Evolutionary conservation across 768 basidiomycete genomes (phyloP).

Genomic region (Tubosaeta sp.): DNA sequence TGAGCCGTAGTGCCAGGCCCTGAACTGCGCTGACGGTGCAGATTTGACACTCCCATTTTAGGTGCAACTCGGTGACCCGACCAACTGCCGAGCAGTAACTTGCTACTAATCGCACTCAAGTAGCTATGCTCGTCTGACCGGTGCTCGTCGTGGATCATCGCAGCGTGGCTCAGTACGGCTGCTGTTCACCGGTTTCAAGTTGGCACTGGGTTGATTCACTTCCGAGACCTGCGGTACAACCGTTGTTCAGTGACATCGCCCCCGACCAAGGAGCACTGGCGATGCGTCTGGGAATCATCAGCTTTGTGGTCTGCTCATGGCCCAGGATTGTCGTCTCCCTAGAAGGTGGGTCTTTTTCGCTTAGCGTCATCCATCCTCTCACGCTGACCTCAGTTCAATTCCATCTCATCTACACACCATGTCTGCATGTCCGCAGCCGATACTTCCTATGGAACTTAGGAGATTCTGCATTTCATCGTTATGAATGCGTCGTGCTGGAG

Average conservation of each 20-base stretch:
- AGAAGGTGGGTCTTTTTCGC: constrained; percentile 5
- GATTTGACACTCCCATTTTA: constrained; percentile 21
- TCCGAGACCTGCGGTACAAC: not conserved
- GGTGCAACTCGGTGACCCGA: constrained; percentile 6
- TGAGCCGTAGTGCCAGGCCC: constrained; percentile 18
- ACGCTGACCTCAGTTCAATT: constrained; percentile 1
- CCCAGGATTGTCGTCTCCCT: not conserved
- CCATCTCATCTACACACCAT: constrained; percentile 17
- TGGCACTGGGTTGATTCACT: not conserved
- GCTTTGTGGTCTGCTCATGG: constrained; percentile 4
- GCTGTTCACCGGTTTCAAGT: not conserved
- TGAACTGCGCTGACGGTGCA: constrained; percentile 29
- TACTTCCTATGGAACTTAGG: not conserved
- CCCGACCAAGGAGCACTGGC: not conserved
- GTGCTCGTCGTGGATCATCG: no score
- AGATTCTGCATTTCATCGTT: not conserved
- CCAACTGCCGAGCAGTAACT: not conserved
- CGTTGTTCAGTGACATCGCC: not conserved
- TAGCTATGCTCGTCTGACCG: no score
- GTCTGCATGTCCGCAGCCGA: constrained; percentile 18
- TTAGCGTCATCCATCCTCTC: constrained; percentile 5
- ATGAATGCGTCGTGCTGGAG: not conserved
- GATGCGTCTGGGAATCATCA: not conserved
- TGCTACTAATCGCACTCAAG: no score
- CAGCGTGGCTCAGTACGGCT: not conserved